A percentile compares a stretch with the other conserved stretches of the same genome.
Conservation (phyloP, 2,329 filamentous ascomycete genomes). For the Alternaria gansuensis region DNA sequence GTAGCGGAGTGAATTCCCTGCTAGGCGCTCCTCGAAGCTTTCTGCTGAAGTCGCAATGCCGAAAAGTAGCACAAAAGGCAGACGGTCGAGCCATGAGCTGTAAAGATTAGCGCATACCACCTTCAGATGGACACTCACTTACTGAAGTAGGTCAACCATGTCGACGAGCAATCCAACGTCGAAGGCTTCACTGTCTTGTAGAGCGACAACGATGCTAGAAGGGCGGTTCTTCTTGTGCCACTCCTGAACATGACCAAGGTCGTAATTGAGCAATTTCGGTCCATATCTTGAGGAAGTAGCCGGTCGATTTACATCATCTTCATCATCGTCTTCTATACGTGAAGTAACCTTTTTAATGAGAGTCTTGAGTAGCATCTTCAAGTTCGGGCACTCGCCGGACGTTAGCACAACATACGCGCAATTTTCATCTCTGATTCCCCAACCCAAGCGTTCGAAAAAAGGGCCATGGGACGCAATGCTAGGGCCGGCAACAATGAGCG, state of each 20-base stretch:
- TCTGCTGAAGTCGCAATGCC: conserved; percentile 84
- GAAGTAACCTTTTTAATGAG: conserved; percentile 73
- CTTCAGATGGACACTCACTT: conserved; percentile 38
- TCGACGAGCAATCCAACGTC: conserved; percentile 77
- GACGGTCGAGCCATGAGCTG: conserved; percentile 75
- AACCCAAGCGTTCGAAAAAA: conserved; percentile 74
- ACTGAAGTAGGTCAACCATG: conserved; percentile 73
- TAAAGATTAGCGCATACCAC: conserved; percentile 31
- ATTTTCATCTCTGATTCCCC: conserved; percentile 51
- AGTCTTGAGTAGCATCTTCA: conserved; percentile 76
- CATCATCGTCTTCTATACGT: conserved; percentile 65
- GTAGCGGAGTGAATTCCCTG: conserved; percentile 72
- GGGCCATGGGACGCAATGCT: conserved; percentile 79
- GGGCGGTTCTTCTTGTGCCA: conserved; percentile 64
- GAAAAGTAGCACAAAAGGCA: conserved; percentile 79
- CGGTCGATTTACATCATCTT: conserved; percentile 44
- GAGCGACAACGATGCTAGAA: conserved; percentile 72
- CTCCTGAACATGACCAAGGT: conserved; percentile 74
- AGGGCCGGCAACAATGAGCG: conserved; percentile 78
- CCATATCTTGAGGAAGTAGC: conserved; percentile 57
- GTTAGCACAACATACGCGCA: conserved; percentile 72
- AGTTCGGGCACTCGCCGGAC: conserved; percentile 74
- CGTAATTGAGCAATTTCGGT: conserved; percentile 77
- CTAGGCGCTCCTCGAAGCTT: conserved; percentile 76
- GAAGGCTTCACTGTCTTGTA: conserved; percentile 85